Conservation (phyloP, 2,329 filamentous ascomycete species). For the Fusarium sp. region DNA sequence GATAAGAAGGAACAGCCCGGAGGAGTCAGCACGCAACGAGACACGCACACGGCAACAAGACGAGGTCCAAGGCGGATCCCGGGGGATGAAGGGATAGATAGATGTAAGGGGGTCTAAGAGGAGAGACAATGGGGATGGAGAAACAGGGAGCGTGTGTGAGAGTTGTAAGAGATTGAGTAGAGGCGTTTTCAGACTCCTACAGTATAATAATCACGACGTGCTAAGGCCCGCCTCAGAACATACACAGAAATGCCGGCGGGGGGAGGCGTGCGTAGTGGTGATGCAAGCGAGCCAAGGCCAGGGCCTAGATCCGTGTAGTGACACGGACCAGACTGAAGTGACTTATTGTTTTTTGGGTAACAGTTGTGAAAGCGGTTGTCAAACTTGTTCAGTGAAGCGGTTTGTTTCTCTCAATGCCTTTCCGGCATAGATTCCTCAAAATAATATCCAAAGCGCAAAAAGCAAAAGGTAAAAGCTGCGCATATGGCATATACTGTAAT, state of each 20-base stretch:
- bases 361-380: conserved; percentile 18
- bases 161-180: conserved; percentile 43
- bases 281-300: conserved; percentile 50
- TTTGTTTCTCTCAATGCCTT: conserved; percentile 18
- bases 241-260: conserved; percentile 49
- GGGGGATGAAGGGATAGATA: conserved; percentile 33
- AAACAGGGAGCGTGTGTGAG: conserved; percentile 39
- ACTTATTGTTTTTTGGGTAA: conserved; percentile 24
- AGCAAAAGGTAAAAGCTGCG: conserved; percentile 24
- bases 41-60: conserved; percentile 28
- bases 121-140: conserved; percentile 37
- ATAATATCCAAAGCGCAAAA: conserved; percentile 15
- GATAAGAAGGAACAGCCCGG: conserved; percentile 40
- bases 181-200: conserved; percentile 45
- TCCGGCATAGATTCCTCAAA: conserved; percentile 12
- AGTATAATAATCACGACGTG: conserved; percentile 31
- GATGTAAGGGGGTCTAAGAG: conserved; percentile 31
- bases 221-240: conserved; percentile 42
- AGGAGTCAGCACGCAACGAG: conserved; percentile 22
- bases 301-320: conserved; percentile 50
- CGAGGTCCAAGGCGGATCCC: conserved; percentile 37
- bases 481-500: conserved; percentile 7
- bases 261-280: conserved; percentile 49
- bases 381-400: conserved; percentile 12
- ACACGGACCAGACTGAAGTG: conserved; percentile 35